phyloP scores from a whole-genome alignment of 2,329 filamentous ascomycete genomes.

The Botrytis galanthina region DNA sequence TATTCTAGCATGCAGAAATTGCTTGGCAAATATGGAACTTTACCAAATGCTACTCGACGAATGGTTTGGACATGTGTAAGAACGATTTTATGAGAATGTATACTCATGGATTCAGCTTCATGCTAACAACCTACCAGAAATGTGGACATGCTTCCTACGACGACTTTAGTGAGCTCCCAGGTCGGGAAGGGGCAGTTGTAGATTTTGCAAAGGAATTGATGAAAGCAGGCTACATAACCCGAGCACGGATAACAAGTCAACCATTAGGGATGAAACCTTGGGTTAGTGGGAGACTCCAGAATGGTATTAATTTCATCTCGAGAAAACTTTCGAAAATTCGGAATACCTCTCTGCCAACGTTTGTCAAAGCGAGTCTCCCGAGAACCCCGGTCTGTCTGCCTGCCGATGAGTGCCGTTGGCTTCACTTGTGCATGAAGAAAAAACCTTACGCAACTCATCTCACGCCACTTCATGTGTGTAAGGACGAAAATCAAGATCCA shows the following conservation, averaged over 20 bases:
- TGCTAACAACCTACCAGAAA: background rate
- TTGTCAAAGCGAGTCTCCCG: background rate
- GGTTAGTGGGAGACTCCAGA: background rate
- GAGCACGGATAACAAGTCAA: background rate
- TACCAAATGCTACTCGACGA: background rate
- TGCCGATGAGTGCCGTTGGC: background rate
- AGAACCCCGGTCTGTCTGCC: background rate
- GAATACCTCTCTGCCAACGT: background rate
- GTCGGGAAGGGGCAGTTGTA: background rate
- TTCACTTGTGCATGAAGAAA: constrained; percentile 2
- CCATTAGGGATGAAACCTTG: background rate
- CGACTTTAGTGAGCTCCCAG: background rate
- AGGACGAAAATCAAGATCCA: background rate
- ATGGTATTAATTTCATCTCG: background rate
- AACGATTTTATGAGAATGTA: background rate
- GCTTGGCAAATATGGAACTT: background rate
- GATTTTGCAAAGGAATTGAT: background rate
- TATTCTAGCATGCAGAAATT: background rate
- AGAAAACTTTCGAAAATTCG: background rate
- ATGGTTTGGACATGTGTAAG: constrained; percentile 10
- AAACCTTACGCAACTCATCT: background rate
- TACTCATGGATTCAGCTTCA: background rate
- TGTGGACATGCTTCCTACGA: background rate
- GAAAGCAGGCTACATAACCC: constrained; percentile 4
- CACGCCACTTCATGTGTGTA: background rate